Percentiles rank a stretch among this genome's conserved stretches.
Conservation (phyloP, 257 asterid genomes). For the Forsythia suspensa region DNA sequence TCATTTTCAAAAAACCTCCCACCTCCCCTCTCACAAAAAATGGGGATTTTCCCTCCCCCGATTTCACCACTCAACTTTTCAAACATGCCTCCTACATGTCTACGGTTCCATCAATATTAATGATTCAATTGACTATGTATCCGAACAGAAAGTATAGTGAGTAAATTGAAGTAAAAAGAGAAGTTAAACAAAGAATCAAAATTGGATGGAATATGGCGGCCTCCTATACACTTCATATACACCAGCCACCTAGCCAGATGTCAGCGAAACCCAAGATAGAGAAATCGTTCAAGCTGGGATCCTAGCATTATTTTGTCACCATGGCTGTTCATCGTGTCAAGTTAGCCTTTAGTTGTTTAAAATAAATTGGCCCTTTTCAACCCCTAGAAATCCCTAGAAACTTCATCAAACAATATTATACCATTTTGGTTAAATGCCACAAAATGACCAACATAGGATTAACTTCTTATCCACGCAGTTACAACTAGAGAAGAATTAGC, state of each 20-base stretch:
- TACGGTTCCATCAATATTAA: not conserved
- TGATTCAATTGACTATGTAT: not conserved
- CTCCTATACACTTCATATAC: not conserved
- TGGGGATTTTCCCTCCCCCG: not conserved
- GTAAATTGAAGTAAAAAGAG: not conserved
- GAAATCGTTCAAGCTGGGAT: not conserved
- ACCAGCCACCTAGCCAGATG: not conserved
- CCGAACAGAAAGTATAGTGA: not conserved
- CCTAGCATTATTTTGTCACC: not conserved
- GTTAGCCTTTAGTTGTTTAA: not conserved
- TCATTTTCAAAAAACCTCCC: not conserved
- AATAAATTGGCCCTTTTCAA: not conserved
- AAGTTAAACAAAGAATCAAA: not conserved
- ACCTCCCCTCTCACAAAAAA: not conserved
- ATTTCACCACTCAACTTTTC: not conserved
- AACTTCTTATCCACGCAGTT: not conserved
- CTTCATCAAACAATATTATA: not conserved
- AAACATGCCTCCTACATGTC: not conserved
- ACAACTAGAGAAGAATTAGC: not conserved
- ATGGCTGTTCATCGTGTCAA: not conserved
- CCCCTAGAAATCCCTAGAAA: not conserved
- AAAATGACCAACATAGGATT: not conserved
- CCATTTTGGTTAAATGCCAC: not conserved
- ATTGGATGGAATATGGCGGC: not conserved
- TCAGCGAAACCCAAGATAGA: not conserved